Evolutionary conservation across 2,329 filamentous ascomycete genomes (phyloP), one percentile per base, ranked within the genome.

Genomic region (Emydomyces testavorans): DNA sequence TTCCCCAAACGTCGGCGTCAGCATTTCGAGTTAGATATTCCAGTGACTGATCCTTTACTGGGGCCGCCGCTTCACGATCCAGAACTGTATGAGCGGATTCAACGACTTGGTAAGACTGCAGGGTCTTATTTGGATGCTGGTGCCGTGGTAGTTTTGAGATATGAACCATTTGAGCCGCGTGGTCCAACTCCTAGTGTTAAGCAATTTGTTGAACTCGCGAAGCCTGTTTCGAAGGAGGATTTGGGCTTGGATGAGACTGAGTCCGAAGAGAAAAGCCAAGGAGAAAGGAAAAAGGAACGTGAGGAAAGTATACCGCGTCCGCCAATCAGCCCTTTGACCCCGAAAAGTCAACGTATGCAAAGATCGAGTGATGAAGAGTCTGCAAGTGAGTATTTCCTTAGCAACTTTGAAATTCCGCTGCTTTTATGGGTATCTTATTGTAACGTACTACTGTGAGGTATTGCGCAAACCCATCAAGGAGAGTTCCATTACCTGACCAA

Each of bases 1-100:
- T 2, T 11, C 5, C 26, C 34, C 15, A 46, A 47, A 26, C 45
- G 45, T 13, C 36, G 20, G 6, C 45, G 45, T n/a, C 16, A 31
- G 18, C 13, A 47, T 40, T 40, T 32, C 28, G 35, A 47, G 7
- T 36, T 47, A 6, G 45, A 47, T 4, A 47, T 47, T 16, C 45
- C 35, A 10, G 36, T 34, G 4, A 47, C 45, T 3, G 20, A 43
- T 7, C 36, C 37, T 5, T 32, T n/a, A 16, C 34, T 4, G 16
- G 50, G 44, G 6, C 38, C 34, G 15, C 44, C 43, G 11, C 26
- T 44, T 18, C 50, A 52, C 46, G 18, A 50, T 36, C 50, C 50
- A 10, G 50, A 50, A 24, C 38, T 52, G 13, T 52, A 48, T 34
- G 48, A 50, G 13, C 26, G 29, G 40, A 48, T 52, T 36, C 37